phyloP scores from a whole-genome alignment of 192 early-diverging fungal species.

The Allomyces macrogynus region DNA sequence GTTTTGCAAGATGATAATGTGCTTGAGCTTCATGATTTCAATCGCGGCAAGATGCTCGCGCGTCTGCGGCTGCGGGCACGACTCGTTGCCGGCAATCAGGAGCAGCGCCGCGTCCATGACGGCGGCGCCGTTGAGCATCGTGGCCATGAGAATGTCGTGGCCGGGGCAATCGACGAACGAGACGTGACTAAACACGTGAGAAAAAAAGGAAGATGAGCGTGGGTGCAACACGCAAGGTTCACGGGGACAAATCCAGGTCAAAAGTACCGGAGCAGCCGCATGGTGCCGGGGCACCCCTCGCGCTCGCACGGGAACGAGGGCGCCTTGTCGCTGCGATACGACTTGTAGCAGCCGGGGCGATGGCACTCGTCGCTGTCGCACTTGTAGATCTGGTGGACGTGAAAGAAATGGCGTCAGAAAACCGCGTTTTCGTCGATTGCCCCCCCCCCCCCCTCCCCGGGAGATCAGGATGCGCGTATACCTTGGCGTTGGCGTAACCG shows the following conservation, averaged over 20 bases:
- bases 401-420: neutral
- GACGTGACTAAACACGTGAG: constrained; percentile 46
- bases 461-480: constrained; percentile 6
- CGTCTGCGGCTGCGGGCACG: constrained; percentile 97
- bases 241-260: constrained; percentile 2
- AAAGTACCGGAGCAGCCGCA: constrained; percentile 51
- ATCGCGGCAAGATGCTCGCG: constrained; percentile 96
- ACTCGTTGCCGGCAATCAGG: constrained; percentile 93
- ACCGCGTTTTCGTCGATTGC: neutral
- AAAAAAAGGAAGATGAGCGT: neutral
- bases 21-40: constrained; percentile 93
- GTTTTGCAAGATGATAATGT: constrained; percentile 96
- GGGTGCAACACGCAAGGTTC: neutral
- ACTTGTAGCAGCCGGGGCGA: constrained; percentile 87
- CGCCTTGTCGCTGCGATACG: constrained; percentile 60
- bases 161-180: constrained; percentile 98
- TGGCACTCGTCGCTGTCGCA: constrained; percentile 83
- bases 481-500: constrained; percentile 97
- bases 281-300: constrained; percentile 58
- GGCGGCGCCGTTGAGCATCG: constrained; percentile 95
- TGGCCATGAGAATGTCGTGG: constrained; percentile 99
- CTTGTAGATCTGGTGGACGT: constrained; percentile 66
- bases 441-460: no score
- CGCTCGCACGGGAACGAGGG: constrained; percentile 78
- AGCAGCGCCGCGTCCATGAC: constrained; percentile 98